Conservation (phyloP, 176 grass and related monocot species). For the Hsuehochloa calcarea region DNA sequence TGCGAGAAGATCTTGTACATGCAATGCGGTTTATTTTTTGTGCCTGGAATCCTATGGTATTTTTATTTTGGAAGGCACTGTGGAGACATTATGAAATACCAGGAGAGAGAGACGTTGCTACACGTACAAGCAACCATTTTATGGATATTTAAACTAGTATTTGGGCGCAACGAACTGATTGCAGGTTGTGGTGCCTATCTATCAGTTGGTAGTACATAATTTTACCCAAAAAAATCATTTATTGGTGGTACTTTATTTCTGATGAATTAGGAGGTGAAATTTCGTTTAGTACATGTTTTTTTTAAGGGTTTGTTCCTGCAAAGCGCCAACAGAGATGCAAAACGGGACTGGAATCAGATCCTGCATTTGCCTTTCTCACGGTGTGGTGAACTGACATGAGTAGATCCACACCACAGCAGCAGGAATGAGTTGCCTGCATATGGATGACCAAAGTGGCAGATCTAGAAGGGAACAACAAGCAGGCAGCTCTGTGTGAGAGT, state of each 20-base stretch:
- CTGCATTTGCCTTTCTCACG: slow-evolving; percentile 17
- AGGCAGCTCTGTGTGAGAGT: not conserved
- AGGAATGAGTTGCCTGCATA: not conserved
- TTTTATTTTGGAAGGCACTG: not conserved
- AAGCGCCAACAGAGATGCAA: slow-evolving; percentile 23
- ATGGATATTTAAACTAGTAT: not conserved
- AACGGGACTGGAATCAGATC: not conserved
- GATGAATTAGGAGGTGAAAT: not conserved
- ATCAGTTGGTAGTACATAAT: not conserved
- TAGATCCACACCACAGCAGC: slow-evolving; percentile 9
- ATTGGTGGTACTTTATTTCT: not conserved
- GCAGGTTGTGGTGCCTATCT: not conserved
- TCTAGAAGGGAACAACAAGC: slow-evolving; percentile 30
- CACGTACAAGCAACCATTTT: not conserved
- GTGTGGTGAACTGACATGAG: slow-evolving; percentile 2
- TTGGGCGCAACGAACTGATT: not conserved
- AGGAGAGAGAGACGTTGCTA: not conserved
- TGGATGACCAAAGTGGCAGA: slow-evolving; percentile 29
- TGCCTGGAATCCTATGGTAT: slow-evolving; percentile 23
- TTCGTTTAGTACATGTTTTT: not conserved
- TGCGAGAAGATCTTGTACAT: slow-evolving; percentile 15
- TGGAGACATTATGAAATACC: not conserved
- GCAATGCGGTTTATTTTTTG: not conserved
- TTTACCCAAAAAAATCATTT: not conserved
- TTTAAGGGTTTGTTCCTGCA: not conserved